Conservation (phyloP, 2,329 filamentous ascomycete genomes). For the Nigrospora sphaerica region DNA sequence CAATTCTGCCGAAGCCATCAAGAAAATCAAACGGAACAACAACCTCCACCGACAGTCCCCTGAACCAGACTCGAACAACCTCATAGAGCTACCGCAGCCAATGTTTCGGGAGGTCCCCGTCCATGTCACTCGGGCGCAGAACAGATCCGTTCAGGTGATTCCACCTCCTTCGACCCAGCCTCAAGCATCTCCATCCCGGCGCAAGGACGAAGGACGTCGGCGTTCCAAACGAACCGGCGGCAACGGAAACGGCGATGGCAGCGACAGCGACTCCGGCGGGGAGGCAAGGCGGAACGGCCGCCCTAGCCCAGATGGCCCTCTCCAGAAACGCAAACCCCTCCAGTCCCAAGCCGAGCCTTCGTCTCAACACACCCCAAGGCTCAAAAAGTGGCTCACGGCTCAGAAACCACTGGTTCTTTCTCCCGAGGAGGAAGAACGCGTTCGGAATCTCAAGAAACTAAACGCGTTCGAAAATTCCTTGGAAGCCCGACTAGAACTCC, state of each 20-base stretch:
- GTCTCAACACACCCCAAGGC: no score
- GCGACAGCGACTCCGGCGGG: not conserved
- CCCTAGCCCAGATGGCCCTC: not conserved
- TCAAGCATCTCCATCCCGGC: no score
- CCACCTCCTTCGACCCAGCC: not conserved
- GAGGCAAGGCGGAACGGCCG: not conserved
- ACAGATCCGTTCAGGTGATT: not conserved
- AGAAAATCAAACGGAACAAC: no score
- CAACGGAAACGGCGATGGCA: not conserved
- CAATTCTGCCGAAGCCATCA: no score
- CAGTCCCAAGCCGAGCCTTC: not conserved
- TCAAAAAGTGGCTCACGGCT: no score
- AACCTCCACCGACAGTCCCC: no score
- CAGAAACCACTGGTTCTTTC: no score
- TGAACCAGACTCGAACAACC: not conserved
- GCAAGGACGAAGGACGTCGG: no score
- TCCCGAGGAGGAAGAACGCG: no score
- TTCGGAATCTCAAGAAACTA: no score
- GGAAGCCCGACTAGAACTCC: no score
- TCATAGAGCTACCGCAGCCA: not conserved
- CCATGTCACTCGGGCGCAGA: not conserved
- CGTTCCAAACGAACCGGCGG: not conserved
- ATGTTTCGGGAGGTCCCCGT: not conserved
- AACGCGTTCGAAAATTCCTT: no score
- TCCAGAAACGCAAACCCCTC: not conserved